Base-by-base conservation (phyloP, 169 alveolate genomes). In the Babesia caballi region DNA sequence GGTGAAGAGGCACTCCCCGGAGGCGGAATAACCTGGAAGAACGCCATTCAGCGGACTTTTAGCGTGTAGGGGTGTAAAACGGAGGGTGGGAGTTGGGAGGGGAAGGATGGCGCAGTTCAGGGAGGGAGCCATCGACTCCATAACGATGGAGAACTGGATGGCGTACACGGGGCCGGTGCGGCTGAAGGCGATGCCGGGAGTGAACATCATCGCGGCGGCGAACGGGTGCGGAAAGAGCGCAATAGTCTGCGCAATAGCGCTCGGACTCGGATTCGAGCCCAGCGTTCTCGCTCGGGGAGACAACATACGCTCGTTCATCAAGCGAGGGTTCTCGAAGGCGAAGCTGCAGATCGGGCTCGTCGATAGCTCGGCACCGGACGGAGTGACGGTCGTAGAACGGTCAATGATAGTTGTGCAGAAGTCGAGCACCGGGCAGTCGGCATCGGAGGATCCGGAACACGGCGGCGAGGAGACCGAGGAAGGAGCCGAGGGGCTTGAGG, bases 141-240 rank as follows among this genome's bases (percentile, higher is more conserved):
- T 85, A 5, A 49, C 82, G 7, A 58, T 85, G 71, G 85, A 67
- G 42, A 85, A 85, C 49, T 85, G 92, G 92, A 85, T 85, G 92
- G 92, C 88, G 14, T 85, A 82, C 54, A 75, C 90, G 28, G 92
- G 92, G 2, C 92, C 92, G 8, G 85, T 85, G 15, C 53, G 49
- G 6, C 56, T 85, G 36, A 66, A 57, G 41, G 87, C 92, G 25
- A 28, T 27, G n/a, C 77, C 87, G 33, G 92, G 92, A 17, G 84
- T 85, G 30, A 85, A 85, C 57, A 73, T 85, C 35, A 85, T 85
- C 15, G 92, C 92, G 0, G 92, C 92, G 8, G 85, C 92, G 8
- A 85, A 85, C 33, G 92, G 90, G 11, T 76, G 89, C 19, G 92
- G 92, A 2, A 85, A 85, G 35, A 76, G 88, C 36, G 87, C 92